Conservation (phyloP, 345 rosid species). For the Gossypium australe region DNA sequence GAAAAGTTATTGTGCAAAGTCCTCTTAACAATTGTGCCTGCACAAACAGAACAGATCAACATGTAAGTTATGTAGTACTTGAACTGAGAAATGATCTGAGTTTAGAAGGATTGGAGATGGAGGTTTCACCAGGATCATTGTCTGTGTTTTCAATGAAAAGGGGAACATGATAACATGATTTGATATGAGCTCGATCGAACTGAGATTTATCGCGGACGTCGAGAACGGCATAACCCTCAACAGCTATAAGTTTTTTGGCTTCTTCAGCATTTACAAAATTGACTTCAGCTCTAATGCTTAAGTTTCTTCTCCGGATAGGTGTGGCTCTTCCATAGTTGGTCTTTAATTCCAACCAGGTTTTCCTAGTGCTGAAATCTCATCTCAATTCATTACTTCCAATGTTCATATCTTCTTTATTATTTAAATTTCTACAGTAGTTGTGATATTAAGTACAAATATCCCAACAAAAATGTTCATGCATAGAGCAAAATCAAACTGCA, state of each 20-base stretch:
- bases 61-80: background rate
- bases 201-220: conserved; percentile 82
- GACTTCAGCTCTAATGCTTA: conserved; percentile 67
- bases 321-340: conserved; percentile 33
- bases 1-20: conserved; percentile 87
- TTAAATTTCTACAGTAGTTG: no score
- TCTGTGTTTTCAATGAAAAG: conserved; percentile 77
- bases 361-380: conserved; percentile 45
- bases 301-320: conserved; percentile 27
- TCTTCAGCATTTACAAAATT: conserved; percentile 75
- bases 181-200: conserved; percentile 73
- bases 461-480: background rate
- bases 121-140: conserved; percentile 61
- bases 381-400: conserved; percentile 20
- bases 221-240: conserved; percentile 59
- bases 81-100: background rate
- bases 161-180: conserved; percentile 76
- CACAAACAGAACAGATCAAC: conserved; percentile 11
- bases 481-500: background rate
- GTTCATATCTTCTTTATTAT: conserved; percentile 2
- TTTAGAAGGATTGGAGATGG: background rate
- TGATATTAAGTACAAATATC: background rate
- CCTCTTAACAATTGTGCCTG: conserved; percentile 82
- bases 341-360: conserved; percentile 36
- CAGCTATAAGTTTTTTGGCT: conserved; percentile 57